Conservation (phyloP, 148 eudicot genomes). For the Rhododendron mucronatum region DNA sequence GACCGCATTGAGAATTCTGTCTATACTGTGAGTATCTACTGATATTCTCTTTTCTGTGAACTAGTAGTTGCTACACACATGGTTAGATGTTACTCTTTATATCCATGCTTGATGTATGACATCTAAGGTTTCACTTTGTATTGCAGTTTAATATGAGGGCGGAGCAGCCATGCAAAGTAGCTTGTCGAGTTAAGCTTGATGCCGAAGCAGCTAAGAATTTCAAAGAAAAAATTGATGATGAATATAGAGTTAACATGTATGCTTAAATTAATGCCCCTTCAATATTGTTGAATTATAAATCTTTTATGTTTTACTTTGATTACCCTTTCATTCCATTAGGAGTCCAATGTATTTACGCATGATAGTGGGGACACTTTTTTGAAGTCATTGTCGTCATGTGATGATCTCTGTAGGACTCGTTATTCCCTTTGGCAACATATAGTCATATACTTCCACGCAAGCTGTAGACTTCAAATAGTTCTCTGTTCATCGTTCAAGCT, state of each 20-base stretch:
- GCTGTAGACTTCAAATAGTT: neutral
- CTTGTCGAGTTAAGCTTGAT: constrained; percentile 32
- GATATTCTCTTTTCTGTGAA: neutral
- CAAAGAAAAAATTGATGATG: constrained; percentile 40
- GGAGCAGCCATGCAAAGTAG: constrained; percentile 40
- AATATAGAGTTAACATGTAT: constrained; percentile 45
- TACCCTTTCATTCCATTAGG: neutral
- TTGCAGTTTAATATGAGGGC: constrained; percentile 42
- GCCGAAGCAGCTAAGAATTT: constrained; percentile 37
- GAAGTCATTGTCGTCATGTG: neutral
- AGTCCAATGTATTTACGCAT: neutral
- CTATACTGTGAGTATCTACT: constrained; percentile 28
- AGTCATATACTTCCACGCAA: neutral
- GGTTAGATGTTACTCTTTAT: neutral
- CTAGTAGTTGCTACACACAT: neutral
- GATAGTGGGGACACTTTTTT: neutral
- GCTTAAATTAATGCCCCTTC: neutral
- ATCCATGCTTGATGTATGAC: neutral
- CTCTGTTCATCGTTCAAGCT: neutral
- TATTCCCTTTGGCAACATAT: neutral
- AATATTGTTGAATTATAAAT: neutral
- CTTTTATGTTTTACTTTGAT: neutral
- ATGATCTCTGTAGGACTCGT: neutral
- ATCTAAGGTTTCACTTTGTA: neutral
- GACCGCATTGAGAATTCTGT: constrained; percentile 49